Evolutionary conservation across 176 grass and related monocot species (phyloP), one percentile per base, ranked within the genome.

Genomic region (Microstegium vimineum): DNA sequence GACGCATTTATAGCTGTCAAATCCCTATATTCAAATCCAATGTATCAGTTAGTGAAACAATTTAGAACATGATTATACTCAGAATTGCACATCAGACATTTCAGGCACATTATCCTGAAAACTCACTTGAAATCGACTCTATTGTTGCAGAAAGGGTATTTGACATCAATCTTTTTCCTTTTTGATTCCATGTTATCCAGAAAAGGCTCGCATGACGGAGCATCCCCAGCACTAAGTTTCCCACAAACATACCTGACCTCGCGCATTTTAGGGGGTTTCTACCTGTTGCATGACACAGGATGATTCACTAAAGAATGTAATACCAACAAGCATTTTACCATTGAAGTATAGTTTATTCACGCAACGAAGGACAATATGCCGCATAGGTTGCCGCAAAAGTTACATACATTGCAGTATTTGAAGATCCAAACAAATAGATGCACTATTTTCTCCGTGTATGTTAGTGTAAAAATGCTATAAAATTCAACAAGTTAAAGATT

Each of bases 1-100:
- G 95, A 95, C 57, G 95, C 95, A 93, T 95, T 90, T 88, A 98
- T 78, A 35, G 92, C 78, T 43, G 92, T 98, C 92, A 97, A 92
- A 90, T 94, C 74, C 71, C 94, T 97, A 84, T 65, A 75, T 78
- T 77, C 20, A 83, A 63, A 62, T 76, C 2, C 36, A 74, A 51
- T 47, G 16, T 57, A 84, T 75, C 38, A 38, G n/a, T n/a, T n/a
- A n/a, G 59, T 77, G n/a, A 85, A 76, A 76, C 18, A 86, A 56
- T 74, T 31, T 10, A 51, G 14, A 51, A 32, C 31, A 79, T 76
- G 38, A 62, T 71, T 73, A 62, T 82, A 54, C 32, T 82, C 67
- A 72, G 77, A 22, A 33, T 33, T 83, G 40, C 40, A 45, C 45
- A 84, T 18, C 36, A 17, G 75, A 52, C 11, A 61, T 33, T 43